These are phyloP conservation scores for Heimioporus sp. DNA, from an alignment of 768 basidiomycete genomes.

Conservation along the genomic window DNA sequence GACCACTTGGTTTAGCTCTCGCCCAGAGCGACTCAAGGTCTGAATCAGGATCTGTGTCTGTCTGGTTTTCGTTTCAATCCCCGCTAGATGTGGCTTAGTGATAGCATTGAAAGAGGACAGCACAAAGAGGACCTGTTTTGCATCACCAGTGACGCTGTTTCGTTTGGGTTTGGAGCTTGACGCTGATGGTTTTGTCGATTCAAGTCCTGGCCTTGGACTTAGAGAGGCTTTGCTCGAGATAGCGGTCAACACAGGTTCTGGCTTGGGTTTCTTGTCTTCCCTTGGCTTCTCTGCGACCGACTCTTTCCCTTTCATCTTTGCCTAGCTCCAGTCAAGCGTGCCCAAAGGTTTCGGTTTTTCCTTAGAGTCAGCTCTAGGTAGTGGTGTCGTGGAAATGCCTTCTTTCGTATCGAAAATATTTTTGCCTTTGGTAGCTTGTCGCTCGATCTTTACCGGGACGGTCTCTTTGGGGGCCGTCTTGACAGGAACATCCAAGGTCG, in stretches of 20 bases:
- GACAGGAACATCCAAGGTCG: conserved; percentile 36
- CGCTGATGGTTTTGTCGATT: background rate
- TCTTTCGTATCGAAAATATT: conserved; percentile 24
- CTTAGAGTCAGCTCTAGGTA: conserved; percentile 17
- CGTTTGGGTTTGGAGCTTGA: background rate
- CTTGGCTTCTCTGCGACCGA: conserved; percentile 2
- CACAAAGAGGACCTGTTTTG: conserved; percentile 1
- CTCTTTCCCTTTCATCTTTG: conserved; percentile 43
- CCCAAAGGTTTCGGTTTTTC: conserved; percentile 40
- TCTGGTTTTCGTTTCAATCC: conserved; percentile 45
- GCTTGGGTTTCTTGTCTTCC: conserved; percentile 20
- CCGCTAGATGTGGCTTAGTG: conserved; percentile 30
- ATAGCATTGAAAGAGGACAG: background rate
- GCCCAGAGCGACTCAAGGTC: conserved; percentile 12
- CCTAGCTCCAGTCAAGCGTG: conserved; percentile 63
- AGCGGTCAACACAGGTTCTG: background rate
- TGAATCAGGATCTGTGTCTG: conserved; percentile 23
- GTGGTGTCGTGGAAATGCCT: conserved; percentile 21
- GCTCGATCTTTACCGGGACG: conserved; percentile 11
- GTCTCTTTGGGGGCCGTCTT: conserved; percentile 10
- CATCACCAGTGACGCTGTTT: background rate
- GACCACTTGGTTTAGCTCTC: conserved; percentile 11
- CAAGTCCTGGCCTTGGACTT: background rate
- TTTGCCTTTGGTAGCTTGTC: conserved; percentile 22
- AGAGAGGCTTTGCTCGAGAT: background rate